phyloP scores from a whole-genome alignment of 805 yeast species.

The Ogataea pini region DNA sequence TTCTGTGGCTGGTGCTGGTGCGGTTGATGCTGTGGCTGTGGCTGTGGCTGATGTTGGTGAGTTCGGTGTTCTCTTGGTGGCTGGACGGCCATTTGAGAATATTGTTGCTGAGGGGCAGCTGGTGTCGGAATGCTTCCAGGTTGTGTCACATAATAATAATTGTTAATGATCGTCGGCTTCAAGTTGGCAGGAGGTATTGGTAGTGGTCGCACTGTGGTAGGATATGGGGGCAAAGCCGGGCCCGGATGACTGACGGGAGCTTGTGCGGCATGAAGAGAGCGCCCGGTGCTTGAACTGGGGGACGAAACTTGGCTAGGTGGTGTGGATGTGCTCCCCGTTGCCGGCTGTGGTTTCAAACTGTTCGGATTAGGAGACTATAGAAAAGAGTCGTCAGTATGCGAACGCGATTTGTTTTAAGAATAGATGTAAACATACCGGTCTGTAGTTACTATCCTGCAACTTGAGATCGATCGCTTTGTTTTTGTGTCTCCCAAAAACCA shows the following conservation, averaged over 20 bases:
- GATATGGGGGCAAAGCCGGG: slow-evolving; percentile 14
- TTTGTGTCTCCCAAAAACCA: slow-evolving; percentile 26
- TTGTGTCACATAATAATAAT: slow-evolving; percentile 22
- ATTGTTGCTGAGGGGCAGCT: background rate
- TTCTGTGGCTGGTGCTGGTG: background rate
- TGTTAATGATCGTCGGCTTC: slow-evolving; percentile 23
- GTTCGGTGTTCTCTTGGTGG: slow-evolving; percentile 12
- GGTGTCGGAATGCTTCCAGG: background rate
- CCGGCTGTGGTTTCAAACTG: slow-evolving; percentile 23
- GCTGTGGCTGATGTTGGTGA: slow-evolving; percentile 6
- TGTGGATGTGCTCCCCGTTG: slow-evolving; percentile 19
- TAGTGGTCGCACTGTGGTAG: slow-evolving; percentile 18
- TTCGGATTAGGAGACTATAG: slow-evolving; percentile 26
- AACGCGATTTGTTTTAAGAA: background rate
- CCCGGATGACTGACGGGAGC: slow-evolving; percentile 14
- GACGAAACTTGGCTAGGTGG: slow-evolving; percentile 4
- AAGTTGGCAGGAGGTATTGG: slow-evolving; percentile 18
- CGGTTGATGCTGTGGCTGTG: background rate
- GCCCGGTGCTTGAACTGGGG: slow-evolving; percentile 14
- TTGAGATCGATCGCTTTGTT: slow-evolving; percentile 22
- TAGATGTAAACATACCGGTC: slow-evolving; percentile 19
- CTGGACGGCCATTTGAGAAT: slow-evolving; percentile 1
- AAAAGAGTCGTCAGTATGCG: background rate
- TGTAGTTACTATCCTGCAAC: slow-evolving; percentile 24
- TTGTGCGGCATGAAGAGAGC: background rate